Conservation (phyloP, 306 rosid genomes). For the Prunus fruticosa region DNA sequence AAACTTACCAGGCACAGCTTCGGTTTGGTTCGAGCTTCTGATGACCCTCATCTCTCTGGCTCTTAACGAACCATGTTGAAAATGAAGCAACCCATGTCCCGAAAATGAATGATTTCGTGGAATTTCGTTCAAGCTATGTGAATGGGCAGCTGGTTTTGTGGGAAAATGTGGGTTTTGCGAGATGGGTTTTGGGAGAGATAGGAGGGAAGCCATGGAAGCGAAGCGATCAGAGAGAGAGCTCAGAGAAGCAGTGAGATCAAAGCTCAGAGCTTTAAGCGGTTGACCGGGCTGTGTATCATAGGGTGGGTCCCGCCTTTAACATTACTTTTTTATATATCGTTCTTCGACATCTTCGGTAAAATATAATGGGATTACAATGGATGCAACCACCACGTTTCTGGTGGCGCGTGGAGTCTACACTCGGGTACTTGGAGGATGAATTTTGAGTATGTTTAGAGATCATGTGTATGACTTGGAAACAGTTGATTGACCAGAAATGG, state of each 20-base stretch:
- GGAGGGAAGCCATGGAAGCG: slow-evolving; percentile 41
- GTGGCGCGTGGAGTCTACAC: neutral
- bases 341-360: neutral
- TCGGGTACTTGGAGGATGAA: neutral
- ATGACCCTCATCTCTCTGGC: slow-evolving; percentile 4
- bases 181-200: slow-evolving; percentile 19
- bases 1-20: slow-evolving; percentile 35
- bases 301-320: neutral
- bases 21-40: slow-evolving; percentile 28
- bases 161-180: slow-evolving; percentile 13
- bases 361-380: neutral
- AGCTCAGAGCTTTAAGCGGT: neutral
- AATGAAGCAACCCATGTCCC: slow-evolving; percentile 6
- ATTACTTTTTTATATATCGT: neutral
- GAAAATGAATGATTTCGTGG: slow-evolving; percentile 15
- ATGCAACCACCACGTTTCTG: neutral
- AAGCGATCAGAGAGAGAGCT: neutral
- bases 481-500: too few relatives aligned
- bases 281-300: neutral
- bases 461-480: too few relatives aligned
- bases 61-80: slow-evolving; percentile 16
- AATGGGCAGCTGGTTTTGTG: neutral
- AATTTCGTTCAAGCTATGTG: neutral
- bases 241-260: neutral
- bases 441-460: neutral